Percentiles rank a stretch among this genome's conserved stretches.
Conservation (phyloP, 495 filamentous ascomycete genomes). For the Lindgomyces ingoldianus region DNA sequence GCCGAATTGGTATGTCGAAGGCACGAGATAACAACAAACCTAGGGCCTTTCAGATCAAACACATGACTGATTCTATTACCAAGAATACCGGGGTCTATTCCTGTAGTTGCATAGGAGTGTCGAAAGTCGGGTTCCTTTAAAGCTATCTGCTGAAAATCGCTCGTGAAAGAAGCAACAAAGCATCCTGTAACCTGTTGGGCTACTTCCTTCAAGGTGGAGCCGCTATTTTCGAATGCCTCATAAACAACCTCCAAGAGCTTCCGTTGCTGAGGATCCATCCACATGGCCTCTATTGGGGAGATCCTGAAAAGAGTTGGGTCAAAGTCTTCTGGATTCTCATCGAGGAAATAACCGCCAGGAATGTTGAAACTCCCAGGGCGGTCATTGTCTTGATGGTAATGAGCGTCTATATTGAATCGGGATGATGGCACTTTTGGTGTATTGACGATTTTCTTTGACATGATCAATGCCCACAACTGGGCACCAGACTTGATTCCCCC, state of each 20-base stretch:
- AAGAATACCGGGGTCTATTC: constrained; percentile 1
- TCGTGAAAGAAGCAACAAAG: constrained; percentile 12
- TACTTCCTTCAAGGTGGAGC: constrained; percentile 25
- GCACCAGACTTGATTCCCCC: not conserved
- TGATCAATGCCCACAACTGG: constrained; percentile 10
- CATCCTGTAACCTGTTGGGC: constrained; percentile 19
- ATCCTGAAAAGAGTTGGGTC: constrained; percentile 23
- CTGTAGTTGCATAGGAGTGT: not conserved
- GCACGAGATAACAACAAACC: constrained; percentile 14
- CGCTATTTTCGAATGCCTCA: constrained; percentile 37
- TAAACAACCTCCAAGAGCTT: constrained; percentile 33
- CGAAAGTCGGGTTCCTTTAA: not conserved
- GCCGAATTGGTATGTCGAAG: not conserved
- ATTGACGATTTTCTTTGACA: not conserved
- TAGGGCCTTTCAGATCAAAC: constrained; percentile 33
- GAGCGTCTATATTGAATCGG: constrained; percentile 8
- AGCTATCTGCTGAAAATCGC: constrained; percentile 9
- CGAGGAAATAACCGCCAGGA: constrained; percentile 14
- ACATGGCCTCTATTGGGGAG: not conserved
- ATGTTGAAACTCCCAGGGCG: constrained; percentile 4
- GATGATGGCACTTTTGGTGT: not conserved
- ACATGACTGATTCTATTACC: constrained; percentile 12
- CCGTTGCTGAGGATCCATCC: constrained; percentile 20
- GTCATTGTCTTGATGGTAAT: constrained; percentile 9
- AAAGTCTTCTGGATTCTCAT: not conserved